These are phyloP conservation scores for Backusella psychrophila DNA, from an alignment of 192 early-diverging fungal genomes.

Conservation along the genomic window DNA sequence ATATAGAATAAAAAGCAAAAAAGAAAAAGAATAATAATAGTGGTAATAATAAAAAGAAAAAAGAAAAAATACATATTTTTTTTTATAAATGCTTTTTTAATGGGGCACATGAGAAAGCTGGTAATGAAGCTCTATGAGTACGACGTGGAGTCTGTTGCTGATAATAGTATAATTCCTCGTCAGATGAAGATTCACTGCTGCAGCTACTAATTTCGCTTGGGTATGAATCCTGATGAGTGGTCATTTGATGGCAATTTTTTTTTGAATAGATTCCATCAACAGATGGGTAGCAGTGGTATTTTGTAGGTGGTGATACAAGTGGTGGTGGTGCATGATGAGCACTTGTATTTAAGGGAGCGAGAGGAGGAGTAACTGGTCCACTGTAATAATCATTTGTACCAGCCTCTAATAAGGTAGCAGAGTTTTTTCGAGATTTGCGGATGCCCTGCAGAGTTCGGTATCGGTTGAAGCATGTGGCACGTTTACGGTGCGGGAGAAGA, in stretches of 20 bases:
- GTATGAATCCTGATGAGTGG: neutral
- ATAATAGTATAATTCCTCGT: neutral
- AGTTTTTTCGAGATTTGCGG: slow-evolving; percentile 30
- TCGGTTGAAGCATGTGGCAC: slow-evolving; percentile 38
- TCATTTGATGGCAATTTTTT: slow-evolving; percentile 1
- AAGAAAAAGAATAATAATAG: neutral
- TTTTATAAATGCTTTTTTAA: neutral
- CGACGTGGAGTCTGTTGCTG: neutral
- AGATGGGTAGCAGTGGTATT: neutral
- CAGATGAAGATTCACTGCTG: slow-evolving; percentile 9
- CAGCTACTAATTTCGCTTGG: neutral
- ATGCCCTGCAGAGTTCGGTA: slow-evolving; percentile 36
- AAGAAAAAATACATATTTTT: neutral
- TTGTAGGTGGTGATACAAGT: slow-evolving; percentile 6
- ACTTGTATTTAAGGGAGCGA: neutral
- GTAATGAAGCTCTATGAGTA: neutral
- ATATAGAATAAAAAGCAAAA: neutral
- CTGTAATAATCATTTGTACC: neutral
- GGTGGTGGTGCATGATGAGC: neutral
- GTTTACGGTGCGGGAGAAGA: slow-evolving; percentile 35
- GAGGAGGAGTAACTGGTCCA: neutral
- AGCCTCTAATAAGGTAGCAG: neutral
- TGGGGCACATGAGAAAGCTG: neutral
- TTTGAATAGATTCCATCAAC: slow-evolving; percentile 1
- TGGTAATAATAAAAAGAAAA: neutral